A percentile compares a stretch with the other conserved stretches of the same genome.
Conservation (phyloP, 75 land plant species). For the Gnetum montanum region DNA sequence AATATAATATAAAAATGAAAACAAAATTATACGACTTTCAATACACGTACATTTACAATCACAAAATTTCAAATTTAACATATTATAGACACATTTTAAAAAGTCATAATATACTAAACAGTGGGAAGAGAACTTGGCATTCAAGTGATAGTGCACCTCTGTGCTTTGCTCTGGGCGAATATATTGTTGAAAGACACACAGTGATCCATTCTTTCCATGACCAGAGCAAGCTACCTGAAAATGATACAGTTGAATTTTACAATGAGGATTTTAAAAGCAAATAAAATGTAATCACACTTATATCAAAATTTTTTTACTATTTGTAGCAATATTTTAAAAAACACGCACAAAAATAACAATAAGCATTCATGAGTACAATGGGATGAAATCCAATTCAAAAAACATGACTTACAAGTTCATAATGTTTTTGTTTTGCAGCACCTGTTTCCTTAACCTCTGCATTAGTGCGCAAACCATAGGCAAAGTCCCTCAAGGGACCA, state of each 20-base stretch:
- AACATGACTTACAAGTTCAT: constrained; percentile 77
- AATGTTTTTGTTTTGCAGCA: constrained; percentile 80
- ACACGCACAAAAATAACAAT: no score
- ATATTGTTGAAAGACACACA: constrained; percentile 78
- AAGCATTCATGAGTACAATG: neutral
- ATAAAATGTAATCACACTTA: no score
- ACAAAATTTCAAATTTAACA: no score
- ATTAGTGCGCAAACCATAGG: constrained; percentile 75
- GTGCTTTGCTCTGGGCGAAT: constrained; percentile 94
- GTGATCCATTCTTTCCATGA: constrained; percentile 95
- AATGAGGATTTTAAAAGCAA: neutral
- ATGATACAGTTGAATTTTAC: neutral
- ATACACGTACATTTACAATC: no score
- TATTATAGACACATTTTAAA: no score
- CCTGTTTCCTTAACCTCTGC: constrained; percentile 73
- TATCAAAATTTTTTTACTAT: no score
- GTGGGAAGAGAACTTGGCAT: no score
- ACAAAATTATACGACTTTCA: no score
- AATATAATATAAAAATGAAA: no score
- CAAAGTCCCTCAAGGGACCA: constrained; percentile 94
- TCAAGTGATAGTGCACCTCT: no score
- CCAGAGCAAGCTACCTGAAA: constrained; percentile 94
- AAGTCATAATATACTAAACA: no score
- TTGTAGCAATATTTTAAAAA: no score
- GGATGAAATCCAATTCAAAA: neutral